Evolutionary conservation across 306 rosid genomes (phyloP).

Genomic region (Amphicarpaea edgeworthii): DNA sequence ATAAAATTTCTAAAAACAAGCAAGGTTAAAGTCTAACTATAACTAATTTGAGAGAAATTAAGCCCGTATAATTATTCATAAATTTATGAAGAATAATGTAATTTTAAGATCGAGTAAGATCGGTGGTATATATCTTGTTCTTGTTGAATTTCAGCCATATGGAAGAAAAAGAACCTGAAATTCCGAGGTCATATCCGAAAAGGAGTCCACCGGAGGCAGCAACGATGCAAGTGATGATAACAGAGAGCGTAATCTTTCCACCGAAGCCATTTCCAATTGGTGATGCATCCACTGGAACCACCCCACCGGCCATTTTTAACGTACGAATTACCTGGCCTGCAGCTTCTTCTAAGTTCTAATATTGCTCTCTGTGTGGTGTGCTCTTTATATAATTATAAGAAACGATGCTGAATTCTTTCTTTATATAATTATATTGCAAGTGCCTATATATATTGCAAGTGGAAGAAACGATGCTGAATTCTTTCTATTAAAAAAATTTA

Average conservation of each 20-base stretch:
- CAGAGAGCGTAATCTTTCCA: constrained; percentile 61
- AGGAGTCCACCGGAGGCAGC: constrained; percentile 79
- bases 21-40: not conserved
- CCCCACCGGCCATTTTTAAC: constrained; percentile 76
- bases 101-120: not conserved
- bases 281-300: constrained; percentile 50
- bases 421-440: no score
- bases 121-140: not conserved
- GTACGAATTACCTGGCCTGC: no score
- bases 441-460: no score
- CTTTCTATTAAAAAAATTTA: no score
- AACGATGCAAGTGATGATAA: constrained; percentile 69
- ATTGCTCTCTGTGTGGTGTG: not conserved
- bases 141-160: not conserved
- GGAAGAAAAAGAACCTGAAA: constrained; percentile 57
- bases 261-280: constrained; percentile 3
- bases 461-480: not conserved
- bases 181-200: constrained; percentile 75
- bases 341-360: no score
- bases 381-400: not conserved
- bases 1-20: no score
- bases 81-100: not conserved
- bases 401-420: not conserved
- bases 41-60: not conserved
- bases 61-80: not conserved